Evolutionary conservation across 768 basidiomycete species (phyloP), one percentile per base, ranked within the genome.

Genomic region (Lyophyllum shimeji): DNA sequence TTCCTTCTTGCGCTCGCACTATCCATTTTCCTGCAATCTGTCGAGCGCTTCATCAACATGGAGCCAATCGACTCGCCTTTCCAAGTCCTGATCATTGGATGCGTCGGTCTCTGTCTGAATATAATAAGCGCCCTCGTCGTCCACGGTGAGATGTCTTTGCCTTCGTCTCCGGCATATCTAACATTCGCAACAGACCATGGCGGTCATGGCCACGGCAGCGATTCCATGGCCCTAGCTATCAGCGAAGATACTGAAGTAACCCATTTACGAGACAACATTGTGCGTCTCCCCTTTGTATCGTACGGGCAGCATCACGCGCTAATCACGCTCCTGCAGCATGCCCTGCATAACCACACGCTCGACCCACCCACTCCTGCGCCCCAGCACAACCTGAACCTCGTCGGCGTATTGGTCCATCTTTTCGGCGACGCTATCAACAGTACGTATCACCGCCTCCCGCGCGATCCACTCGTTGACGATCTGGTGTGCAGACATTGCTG

Each of bases 381-480:
- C 21, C 69, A 74, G 52, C 69, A 70, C 27, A 82, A 82, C 58
- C 62, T 80, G 24, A 81, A 81, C 31, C 59, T 82, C 11, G 59
- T 76, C 45, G 82, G 77, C 11, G 81, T 82, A 2, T 63, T 84
- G 12, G 65, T 79, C 33, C 82, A 84, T 66, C 69, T 84, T 34
- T 62, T 80, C 12, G 81, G 82, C 5, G 81, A 83, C 60, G 82
- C 81, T 11, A 63, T 80, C 15, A 82, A 82, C 63, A 83, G 81
- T 79, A 58, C 25, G 76, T 68, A 25, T 44, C 11, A 50, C 25
- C 24, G 40, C 5, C 17, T 40, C 11, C 34, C 48, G 43, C 25
- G 53, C 37, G 18, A 29, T 48, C 25, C 45, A 46, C n/a, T 44
- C 44, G 9, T 29, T 23, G 21, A 46, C 29, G 23, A 33, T 27